Conservation (phyloP, 2,329 filamentous ascomycete genomes). For the Sporothrix brunneoviolacea region DNA sequence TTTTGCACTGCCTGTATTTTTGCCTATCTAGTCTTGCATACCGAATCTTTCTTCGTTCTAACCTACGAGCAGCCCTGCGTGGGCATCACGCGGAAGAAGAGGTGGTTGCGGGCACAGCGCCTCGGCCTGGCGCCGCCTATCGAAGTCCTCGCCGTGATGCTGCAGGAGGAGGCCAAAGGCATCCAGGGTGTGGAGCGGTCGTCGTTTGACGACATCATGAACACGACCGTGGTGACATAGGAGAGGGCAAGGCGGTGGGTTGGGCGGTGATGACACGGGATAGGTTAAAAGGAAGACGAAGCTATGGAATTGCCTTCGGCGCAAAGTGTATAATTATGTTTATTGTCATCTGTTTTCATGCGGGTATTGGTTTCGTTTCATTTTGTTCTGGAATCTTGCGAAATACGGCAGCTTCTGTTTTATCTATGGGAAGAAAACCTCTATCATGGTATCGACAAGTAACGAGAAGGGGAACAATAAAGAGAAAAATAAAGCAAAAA, state of each 20-base stretch:
- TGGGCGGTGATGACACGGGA: too few relatives aligned
- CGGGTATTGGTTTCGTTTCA: neutral
- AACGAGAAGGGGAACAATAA: neutral
- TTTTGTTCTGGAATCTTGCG: neutral
- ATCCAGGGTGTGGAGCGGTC: constrained; percentile 56
- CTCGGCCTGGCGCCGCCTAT: constrained; percentile 83
- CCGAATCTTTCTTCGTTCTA: too few relatives aligned
- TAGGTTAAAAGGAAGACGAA: neutral
- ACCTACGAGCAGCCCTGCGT: constrained; percentile 65
- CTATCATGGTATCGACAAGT: constrained; percentile 6
- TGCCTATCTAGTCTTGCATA: too few relatives aligned
- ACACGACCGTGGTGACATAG: constrained; percentile 31
- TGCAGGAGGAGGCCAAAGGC: constrained; percentile 60
- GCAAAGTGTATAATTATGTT: neutral
- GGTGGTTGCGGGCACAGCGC: constrained; percentile 79
- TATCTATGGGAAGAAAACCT: neutral
- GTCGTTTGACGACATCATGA: constrained; percentile 64
- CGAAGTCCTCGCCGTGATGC: constrained; percentile 78
- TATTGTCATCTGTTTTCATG: neutral
- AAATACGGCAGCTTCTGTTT: neutral
- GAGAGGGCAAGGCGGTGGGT: too few relatives aligned
- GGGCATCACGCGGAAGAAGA: constrained; percentile 70
- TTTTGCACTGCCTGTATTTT: neutral
- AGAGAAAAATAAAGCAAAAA: neutral
- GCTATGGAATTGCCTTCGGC: neutral